Evolutionary conservation across 208 protist species (phyloP).

Genomic region (Acanthamoeba castellanii): DNA sequence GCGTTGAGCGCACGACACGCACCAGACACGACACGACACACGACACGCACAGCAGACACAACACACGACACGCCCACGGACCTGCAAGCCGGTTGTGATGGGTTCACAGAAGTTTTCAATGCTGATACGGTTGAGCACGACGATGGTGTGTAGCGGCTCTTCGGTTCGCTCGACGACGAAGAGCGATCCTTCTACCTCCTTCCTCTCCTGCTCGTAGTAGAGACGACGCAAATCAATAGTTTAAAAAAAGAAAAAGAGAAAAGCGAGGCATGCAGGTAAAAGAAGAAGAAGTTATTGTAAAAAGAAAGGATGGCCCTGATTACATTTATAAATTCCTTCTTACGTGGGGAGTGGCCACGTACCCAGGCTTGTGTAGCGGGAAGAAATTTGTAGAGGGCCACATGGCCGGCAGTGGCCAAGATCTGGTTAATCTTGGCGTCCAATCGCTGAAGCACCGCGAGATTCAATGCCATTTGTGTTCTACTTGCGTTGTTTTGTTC

Average conservation of each 20-base stretch:
- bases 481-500: background rate
- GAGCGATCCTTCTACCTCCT: conserved; percentile 29
- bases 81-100: background rate
- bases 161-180: conserved; percentile 34
- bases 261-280: background rate
- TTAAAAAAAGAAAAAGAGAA: conserved; percentile 31
- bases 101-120: conserved; percentile 12
- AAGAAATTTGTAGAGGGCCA: conserved; percentile 38
- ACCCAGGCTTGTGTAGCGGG: conserved; percentile 25
- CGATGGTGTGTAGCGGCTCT: conserved; percentile 14
- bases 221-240: no score
- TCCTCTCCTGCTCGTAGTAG: conserved; percentile 63
- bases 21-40: no score
- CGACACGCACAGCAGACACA: no score
- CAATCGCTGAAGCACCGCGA: conserved; percentile 33
- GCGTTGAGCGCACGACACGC: background rate
- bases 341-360: no score
- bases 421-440: conserved; percentile 32
- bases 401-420: conserved; percentile 7
- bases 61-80: background rate
- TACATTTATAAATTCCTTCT: no score
- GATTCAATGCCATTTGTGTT: conserved; percentile 9
- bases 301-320: no score
- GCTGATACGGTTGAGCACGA: conserved; percentile 59
- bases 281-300: no score